Base-by-base conservation (phyloP, 2,329 filamentous ascomycete species). In the Passalora sequoiae region DNA sequence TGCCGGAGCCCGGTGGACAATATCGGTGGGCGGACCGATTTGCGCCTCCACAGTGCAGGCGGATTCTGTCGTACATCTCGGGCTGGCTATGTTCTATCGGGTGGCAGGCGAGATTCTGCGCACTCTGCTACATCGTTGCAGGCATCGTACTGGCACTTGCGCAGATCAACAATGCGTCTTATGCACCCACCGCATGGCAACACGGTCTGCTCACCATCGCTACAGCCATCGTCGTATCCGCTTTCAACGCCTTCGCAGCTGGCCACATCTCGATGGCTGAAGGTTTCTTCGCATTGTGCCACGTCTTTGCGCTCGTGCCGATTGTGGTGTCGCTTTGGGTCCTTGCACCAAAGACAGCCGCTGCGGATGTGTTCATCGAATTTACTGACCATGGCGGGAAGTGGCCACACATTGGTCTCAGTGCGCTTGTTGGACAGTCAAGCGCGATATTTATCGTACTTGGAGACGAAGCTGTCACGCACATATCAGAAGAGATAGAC, bases 91-190 rank as follows among this genome's bases (percentile, higher is more conserved):
- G 55, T 10, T 57, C 56, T 7, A 52, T 62, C 12, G 60, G 57
- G 1, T 73, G 69, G 70, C 69, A 73, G 45, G 66, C 64, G 38
- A 66, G 68, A 13, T 65, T 70, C 20, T 67, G 68, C 4, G 61
- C 65, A 1, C 66, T 68, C 38, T 66, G 65, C 5, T 70, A 67
- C 56, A 59, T 72, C n/a, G 61, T 68, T 2, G 69, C 66, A 4
- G 67, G 64, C 7, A 65, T 69, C 29, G 67, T 74, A 3, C 69
- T 74, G 52, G 70, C 68, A 0, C 48, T 74, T 4, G 61, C 71
- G 9, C 60, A 68, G 16, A 51, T 73, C 36, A 70, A 71, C 44
- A 66, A 0, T 16, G 13, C 31, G 22, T 22, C 40, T 4, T 56
- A 57, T 36, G 36, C 41, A 4, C 31, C 53, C 2, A 43, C 47